phyloP scores from a whole-genome alignment of 192 early-diverging fungal genomes.

The Cladochytrium replicatum region DNA sequence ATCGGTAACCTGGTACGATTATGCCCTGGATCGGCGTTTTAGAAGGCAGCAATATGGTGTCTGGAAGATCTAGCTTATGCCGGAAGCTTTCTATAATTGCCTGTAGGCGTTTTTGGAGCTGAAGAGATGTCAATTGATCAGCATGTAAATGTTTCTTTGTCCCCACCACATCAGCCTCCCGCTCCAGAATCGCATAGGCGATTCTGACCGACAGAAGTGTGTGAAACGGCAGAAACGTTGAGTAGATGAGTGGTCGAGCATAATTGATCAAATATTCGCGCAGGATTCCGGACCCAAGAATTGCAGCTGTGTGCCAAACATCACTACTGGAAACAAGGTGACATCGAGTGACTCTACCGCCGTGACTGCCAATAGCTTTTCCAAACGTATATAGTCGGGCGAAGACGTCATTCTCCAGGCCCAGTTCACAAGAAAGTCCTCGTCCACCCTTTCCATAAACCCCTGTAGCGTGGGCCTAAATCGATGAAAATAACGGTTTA shows the following conservation, averaged over 20 bases:
- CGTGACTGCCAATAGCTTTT: conserved; percentile 69
- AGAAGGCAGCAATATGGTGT: conserved; percentile 49
- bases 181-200: conserved; percentile 52
- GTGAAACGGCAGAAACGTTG: conserved; percentile 62
- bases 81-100: conserved; percentile 44
- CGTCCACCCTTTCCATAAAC: conserved; percentile 56
- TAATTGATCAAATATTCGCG: conserved; percentile 73
- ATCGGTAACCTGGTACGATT: conserved; percentile 43
- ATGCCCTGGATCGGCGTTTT: conserved; percentile 69
- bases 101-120: conserved; percentile 33
- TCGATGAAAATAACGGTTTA: neutral
- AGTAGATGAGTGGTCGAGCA: conserved; percentile 69
- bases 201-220: conserved; percentile 54
- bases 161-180: conserved; percentile 41
- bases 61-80: conserved; percentile 29
- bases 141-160: neutral
- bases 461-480: conserved; percentile 72
- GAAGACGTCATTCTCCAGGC: conserved; percentile 55
- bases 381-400: conserved; percentile 76
- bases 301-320: conserved; percentile 39
- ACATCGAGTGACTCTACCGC: conserved; percentile 34
- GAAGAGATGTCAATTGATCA: neutral
- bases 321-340: neutral
- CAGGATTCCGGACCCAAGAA: conserved; percentile 51
- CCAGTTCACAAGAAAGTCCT: conserved; percentile 54